Base-by-base conservation (phyloP, 345 rosid genomes). In the Eucalyptus marginata region DNA sequence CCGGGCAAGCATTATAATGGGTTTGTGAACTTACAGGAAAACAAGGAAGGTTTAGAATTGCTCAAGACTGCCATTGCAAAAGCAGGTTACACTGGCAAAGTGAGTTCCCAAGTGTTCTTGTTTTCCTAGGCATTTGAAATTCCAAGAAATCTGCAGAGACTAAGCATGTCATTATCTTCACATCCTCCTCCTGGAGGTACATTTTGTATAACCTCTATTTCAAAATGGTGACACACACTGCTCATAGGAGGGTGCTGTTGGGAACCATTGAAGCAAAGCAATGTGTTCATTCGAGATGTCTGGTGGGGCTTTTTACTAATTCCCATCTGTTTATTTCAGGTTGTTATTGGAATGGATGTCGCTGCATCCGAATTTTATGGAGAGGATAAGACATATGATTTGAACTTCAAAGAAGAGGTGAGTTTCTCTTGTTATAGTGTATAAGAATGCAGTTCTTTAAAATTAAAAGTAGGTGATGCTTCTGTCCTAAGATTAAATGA, bases 321-420 rank as follows among this genome's bases (percentile, higher is more conserved):
- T 62, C 71, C n/a, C 44, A 52, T 66, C 29, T 18, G 36, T 40
- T 89, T 51, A 59, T 90, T 79, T 43, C 87, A 95, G 97, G 96
- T 95, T 88, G 96, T 94, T 17, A 95, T 95, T 88, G 96, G 96
- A 44, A 94, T 95, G 97, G 96, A 94, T 54, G 96, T 93, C 88
- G 97, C 96, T 62, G 97, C 97, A 86, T 95, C 97, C 13, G 95
- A 95, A 90, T 95, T 95, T 91, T 95, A 94, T 89, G 91, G 71
- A 50, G 49, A 90, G 86, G 94, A 93, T 64, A 94, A 92, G 86
- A 92, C 91, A 88, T 95, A 94, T 90, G 96, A 95, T 90, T 89
- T 95, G 93, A 94, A 95, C 90, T 93, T 95, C 91, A 94, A 95
- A 90, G 96, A 95, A 91, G 95, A 93, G 93, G 95, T 91, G 88